These are phyloP conservation scores for Nicotiana benthamiana DNA, from an alignment of 257 asterid genomes.

Conservation along the genomic window DNA sequence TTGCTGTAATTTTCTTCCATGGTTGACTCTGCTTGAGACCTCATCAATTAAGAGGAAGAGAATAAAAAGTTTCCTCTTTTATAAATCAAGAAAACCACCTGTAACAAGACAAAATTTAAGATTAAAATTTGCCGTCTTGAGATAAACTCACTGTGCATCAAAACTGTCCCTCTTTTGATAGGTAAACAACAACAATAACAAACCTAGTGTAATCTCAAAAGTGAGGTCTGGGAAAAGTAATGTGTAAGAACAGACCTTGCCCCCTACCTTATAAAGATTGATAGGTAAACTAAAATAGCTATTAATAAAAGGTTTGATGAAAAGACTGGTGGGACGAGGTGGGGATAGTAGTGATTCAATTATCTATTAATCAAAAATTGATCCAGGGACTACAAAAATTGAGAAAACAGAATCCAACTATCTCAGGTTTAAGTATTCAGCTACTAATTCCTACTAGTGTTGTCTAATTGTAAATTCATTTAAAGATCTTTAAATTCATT, in stretches of 20 bases:
- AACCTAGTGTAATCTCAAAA: too few relatives aligned
- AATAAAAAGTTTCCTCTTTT: background rate
- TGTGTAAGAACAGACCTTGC: too few relatives aligned
- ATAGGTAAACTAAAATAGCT: background rate
- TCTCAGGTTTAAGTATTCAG: background rate
- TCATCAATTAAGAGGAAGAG: constrained; percentile 25
- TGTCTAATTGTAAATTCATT: background rate
- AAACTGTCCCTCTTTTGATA: background rate
- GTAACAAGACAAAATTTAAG: background rate
- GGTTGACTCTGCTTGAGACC: constrained; percentile 34
- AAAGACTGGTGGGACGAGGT: background rate
- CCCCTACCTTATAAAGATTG: too few relatives aligned
- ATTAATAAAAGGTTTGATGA: background rate
- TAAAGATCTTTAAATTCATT: too few relatives aligned
- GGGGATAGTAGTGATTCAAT: background rate
- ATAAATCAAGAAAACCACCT: background rate
- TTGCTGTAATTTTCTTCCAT: constrained; percentile 27
- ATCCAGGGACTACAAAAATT: too few relatives aligned
- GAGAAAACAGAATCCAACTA: background rate
- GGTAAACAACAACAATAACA: too few relatives aligned
- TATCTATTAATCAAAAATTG: too few relatives aligned
- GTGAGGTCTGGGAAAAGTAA: too few relatives aligned
- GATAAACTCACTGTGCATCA: background rate
- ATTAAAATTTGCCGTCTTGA: background rate
- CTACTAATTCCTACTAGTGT: background rate